These are phyloP conservation scores for Hydrangea macrophylla DNA, from an alignment of 148 eudicot genomes.

Conservation along the genomic window DNA sequence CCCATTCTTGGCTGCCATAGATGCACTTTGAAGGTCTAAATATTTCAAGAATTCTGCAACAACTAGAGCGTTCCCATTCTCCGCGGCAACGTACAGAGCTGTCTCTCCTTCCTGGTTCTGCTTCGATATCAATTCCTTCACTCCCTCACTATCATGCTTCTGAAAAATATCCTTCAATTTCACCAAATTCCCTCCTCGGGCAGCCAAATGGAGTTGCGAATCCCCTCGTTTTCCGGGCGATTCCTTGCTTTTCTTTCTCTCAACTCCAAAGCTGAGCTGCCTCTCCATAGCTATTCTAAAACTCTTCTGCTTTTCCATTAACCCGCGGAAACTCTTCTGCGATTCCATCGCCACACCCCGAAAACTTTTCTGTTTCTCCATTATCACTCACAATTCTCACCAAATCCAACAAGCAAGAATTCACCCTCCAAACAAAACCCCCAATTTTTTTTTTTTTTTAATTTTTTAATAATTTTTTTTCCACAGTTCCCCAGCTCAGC, in stretches of 20 bases:
- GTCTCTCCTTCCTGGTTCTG: slow-evolving; percentile 91
- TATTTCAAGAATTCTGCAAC: slow-evolving; percentile 75
- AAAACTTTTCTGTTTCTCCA: slow-evolving; percentile 57
- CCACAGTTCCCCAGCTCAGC: too few relatives aligned
- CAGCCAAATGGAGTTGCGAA: slow-evolving; percentile 75
- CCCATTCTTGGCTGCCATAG: slow-evolving; percentile 71
- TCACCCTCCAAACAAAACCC: slow-evolving; percentile 1
- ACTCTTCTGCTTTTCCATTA: slow-evolving; percentile 71
- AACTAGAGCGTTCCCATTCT: slow-evolving; percentile 67
- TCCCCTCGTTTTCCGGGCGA: slow-evolving; percentile 96
- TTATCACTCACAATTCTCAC: slow-evolving; percentile 16
- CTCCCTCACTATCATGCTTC: slow-evolving; percentile 42
- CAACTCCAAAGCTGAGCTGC: slow-evolving; percentile 76
- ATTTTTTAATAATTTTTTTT: not conserved
- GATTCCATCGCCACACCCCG: slow-evolving; percentile 33
- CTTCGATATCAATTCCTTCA: slow-evolving; percentile 55
- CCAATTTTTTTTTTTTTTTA: not conserved
- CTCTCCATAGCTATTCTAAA: slow-evolving; percentile 53
- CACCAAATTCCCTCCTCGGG: slow-evolving; percentile 71
- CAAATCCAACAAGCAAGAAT: not conserved
- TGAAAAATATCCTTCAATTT: slow-evolving; percentile 62
- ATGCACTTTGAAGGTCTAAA: slow-evolving; percentile 71
- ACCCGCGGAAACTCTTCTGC: slow-evolving; percentile 48
- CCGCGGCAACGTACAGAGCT: slow-evolving; percentile 71
- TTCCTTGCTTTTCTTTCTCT: slow-evolving; percentile 63